These are phyloP conservation scores for Hanseniaspora occidentalis DNA, from an alignment of 805 yeast genomes.

Conservation along the genomic window DNA sequence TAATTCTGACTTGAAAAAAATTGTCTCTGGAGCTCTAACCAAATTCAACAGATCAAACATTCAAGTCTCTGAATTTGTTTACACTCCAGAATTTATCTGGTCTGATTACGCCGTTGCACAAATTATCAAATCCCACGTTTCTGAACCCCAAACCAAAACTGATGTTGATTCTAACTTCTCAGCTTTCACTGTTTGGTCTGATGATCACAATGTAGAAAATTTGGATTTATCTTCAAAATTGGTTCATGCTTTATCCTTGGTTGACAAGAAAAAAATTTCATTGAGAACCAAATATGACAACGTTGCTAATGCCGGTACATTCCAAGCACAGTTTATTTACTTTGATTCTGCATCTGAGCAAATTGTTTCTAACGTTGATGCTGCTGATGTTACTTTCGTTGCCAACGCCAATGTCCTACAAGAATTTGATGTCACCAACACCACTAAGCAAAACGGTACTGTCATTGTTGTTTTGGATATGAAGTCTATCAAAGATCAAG, in stretches of 20 bases:
- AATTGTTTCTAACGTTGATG: conserved; percentile 29
- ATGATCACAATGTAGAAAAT: conserved; percentile 43
- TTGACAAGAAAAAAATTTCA: conserved; percentile 36
- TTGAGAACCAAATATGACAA: conserved; percentile 65
- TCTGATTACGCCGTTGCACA: conserved; percentile 40
- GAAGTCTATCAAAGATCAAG: conserved; percentile 18
- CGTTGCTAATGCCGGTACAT: conserved; percentile 56
- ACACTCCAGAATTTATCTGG: conserved; percentile 42
- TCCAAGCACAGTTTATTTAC: conserved; percentile 51
- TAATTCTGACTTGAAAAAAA: conserved; percentile 41
- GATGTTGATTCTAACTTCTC: conserved; percentile 10
- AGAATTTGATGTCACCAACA: conserved; percentile 48
- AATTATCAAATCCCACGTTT: conserved; percentile 32
- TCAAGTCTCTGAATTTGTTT: conserved; percentile 40
- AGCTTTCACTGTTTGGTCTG: conserved; percentile 47
- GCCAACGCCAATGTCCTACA: conserved; percentile 45
- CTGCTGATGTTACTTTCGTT: conserved; percentile 53
- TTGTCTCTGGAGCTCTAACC: conserved; percentile 61
- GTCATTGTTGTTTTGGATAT: conserved; percentile 34
- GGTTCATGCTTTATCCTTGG: conserved; percentile 59
- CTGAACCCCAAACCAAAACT: conserved; percentile 1
- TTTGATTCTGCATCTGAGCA: conserved; percentile 12
- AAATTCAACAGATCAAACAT: conserved; percentile 24
- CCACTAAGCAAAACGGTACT: conserved; percentile 43
- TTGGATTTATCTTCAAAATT: conserved; percentile 47